Base-by-base conservation (phyloP, 441 rosid genomes). In the Macaranga tanarius region DNA sequence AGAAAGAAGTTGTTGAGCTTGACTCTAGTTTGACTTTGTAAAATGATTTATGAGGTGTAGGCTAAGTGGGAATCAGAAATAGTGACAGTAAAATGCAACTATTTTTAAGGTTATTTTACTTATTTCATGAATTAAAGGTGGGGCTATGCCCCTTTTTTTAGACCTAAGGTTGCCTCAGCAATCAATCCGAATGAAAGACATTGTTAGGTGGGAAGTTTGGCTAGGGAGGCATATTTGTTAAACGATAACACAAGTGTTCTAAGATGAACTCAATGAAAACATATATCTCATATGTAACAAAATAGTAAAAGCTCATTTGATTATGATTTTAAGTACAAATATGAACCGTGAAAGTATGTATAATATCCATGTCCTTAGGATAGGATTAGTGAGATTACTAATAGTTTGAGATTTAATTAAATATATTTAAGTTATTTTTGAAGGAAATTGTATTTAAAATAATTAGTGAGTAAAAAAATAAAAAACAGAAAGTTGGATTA, bases 271-370 rank as follows among this genome's bases (percentile, higher is more conserved):
- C 66, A 52, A 44, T 3, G 47, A 73, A 42, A 44, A 74, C 26
- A 45, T 23, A 74, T 47, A 68, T 45, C 66, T 67, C 73, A 8
- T 38, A 57, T 69, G 26, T 68, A 76, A 34, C 56, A 71, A 70
- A 76, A 67, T 58, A 73, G 73, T 26, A 77, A 76, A 71, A 72
- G 58, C 62, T 65, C 22, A 50, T 67, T 77, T 72, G 58, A 55
- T 55, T 19, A 7, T 19, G 58, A 71, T 66, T 58, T 71, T 20
- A 34, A 51, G 73, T 58, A 69, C 10, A 75, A 69, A 64, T 73
- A 70, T 17, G 58, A 63, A 78, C 42, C 28, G 50, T 63, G 78
- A 77, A 77, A 73, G 72, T 13, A 52, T 69, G 72, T n/a, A n/a
- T n/a, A n/a, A n/a, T n/a, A n/a, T n/a, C n/a, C n/a, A n/a, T n/a